A percentile compares a stretch with the other conserved stretches of the same genome.
Evolutionary conservation across 1,284 basidiomycete genomes (phyloP).

Genomic region (Sporisorium iseilematis-ciliati): DNA sequence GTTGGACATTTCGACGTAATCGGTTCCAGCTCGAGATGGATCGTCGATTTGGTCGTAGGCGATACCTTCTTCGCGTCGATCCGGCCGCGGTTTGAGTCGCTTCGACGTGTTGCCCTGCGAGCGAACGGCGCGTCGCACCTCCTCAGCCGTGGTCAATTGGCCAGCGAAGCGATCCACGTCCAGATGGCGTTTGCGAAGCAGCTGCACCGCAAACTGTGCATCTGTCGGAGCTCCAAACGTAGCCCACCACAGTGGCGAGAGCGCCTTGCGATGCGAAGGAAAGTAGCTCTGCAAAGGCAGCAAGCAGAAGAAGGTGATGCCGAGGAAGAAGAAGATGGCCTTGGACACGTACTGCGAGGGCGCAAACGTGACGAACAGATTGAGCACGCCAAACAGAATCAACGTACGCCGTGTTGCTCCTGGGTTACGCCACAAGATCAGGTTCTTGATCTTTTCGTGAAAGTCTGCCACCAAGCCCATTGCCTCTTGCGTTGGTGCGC

Average conservation of each 20-base stretch:
- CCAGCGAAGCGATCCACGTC: constrained; percentile 43
- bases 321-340: constrained; percentile 56
- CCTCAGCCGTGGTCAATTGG: constrained; percentile 26
- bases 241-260: constrained; percentile 68
- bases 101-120: constrained; percentile 13
- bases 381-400: constrained; percentile 50
- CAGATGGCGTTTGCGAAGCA: constrained; percentile 63
- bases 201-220: constrained; percentile 66
- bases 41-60: constrained; percentile 48
- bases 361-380: constrained; percentile 58
- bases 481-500: constrained; percentile 56
- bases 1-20: constrained; percentile 48
- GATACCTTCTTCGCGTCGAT: constrained; percentile 47
- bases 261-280: constrained; percentile 66
- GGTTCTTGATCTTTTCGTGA: constrained; percentile 68
- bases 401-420: constrained; percentile 59
- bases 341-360: constrained; percentile 61
- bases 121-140: constrained; percentile 36
- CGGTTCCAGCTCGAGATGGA: constrained; percentile 38
- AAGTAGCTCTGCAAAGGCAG: constrained; percentile 68
- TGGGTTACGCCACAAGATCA: constrained; percentile 68
- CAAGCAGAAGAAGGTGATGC: constrained; percentile 64
- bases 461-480: constrained; percentile 65
- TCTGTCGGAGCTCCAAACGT: constrained; percentile 68
- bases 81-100: constrained; percentile 30